A percentile compares a stretch with the other conserved stretches of the same genome.
phyloP scores from a whole-genome alignment of 805 yeast species.

The Ogataea sp. region DNA sequence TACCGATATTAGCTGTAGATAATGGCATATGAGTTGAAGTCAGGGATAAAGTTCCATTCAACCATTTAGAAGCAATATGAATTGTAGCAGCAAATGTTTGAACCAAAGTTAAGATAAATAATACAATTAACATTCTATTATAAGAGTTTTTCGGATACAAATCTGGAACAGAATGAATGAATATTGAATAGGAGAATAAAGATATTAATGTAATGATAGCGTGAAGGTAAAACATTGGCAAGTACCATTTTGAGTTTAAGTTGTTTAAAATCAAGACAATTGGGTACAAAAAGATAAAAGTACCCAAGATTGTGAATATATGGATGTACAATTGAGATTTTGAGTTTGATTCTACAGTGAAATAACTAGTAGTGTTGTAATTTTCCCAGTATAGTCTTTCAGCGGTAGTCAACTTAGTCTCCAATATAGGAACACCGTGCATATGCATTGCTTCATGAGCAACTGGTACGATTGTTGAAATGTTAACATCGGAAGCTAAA shows the following conservation, averaged over 20 bases:
- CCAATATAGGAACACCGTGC: conserved; percentile 73
- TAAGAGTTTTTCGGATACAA: conserved; percentile 77
- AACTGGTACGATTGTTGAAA: conserved; percentile 22
- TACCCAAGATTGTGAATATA: conserved; percentile 30
- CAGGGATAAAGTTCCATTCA: conserved; percentile 14
- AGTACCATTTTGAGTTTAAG: conserved; percentile 47
- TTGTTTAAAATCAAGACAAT: conserved; percentile 55
- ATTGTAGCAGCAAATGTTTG: conserved; percentile 53
- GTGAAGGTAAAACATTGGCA: conserved; percentile 49
- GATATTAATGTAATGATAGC: conserved; percentile 38
- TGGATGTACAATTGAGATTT: conserved; percentile 50
- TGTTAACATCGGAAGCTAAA: background rate
- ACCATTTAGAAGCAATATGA: conserved; percentile 36
- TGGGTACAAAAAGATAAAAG: conserved; percentile 59
- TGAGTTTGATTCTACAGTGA: conserved; percentile 43
- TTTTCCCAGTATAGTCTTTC: conserved; percentile 72
- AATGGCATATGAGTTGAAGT: background rate
- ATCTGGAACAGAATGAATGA: conserved; percentile 49
- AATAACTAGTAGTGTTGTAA: conserved; percentile 72
- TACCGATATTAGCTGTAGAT: too few relatives aligned
- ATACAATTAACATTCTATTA: conserved; percentile 52
- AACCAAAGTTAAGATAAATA: conserved; percentile 41
- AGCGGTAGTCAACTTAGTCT: conserved; percentile 57
- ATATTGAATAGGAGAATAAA: conserved; percentile 46
- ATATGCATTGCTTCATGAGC: conserved; percentile 38